Evolutionary conservation across 805 yeast species (phyloP), one percentile per base, ranked within the genome.

Genomic region (Ogataea paraovalis): DNA sequence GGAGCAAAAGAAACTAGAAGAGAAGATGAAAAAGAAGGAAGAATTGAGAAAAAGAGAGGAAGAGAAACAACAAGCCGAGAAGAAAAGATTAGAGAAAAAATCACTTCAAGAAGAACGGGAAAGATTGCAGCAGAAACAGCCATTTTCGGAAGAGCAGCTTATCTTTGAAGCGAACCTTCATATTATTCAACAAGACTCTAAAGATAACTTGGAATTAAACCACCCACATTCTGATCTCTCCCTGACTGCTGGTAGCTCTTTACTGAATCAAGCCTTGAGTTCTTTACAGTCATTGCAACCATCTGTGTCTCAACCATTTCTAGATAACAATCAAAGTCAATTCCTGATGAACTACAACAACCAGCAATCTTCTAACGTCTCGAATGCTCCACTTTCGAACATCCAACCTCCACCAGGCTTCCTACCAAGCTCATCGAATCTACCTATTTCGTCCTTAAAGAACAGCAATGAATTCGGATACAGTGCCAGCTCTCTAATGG

Each of bases 1-100:
- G 67, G 73, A 63, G 68, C 74, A 30, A 65, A 68, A 71, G 49
- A 64, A 57, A 51, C 59, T 65, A 23, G 71, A 66, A 55, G 57
- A 67, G 42, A 58, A 54, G 57, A 49, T 66, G 55, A 57, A 58
- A 47, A 58, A 56, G 42, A 62, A 59, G 48, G 61, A 52, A 42
- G 66, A 55, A 55, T 74, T 70, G 51, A 67, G 66, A 44, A 51
- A 64, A 39, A 65, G 57, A 53, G 60, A 65, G 30, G 71, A 67
- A 49, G 65, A 61, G 34, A 71, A 67, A 44, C 65, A 63, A 34
- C 60, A 60, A 43, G 68, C 60, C 52, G 61, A 60, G 48, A 30
- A 30, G 16, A 30, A 7, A 14, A 30, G 34, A 30, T 14, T 30
- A 14, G 34, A 30, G 34, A 63, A 64, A 43, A 38, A 62, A 63